A percentile compares a stretch with the other conserved stretches of the same genome.
Conservation (phyloP, 73 alveolate genomes). For the Uronychia binucleata region DNA sequence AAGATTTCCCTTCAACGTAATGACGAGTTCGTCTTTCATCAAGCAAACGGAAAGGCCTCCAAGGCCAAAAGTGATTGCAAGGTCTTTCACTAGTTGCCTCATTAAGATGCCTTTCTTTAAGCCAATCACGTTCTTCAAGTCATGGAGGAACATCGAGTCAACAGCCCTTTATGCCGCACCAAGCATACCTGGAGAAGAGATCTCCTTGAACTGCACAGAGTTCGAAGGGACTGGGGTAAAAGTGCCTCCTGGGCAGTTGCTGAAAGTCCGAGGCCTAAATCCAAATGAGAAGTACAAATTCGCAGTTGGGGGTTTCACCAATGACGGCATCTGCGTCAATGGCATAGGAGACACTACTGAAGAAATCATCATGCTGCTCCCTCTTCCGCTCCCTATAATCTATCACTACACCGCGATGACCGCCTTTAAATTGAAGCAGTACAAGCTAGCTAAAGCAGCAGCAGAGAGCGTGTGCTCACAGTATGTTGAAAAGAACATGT, state of each 20-base stretch:
- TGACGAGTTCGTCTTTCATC: slow-evolving; percentile 55
- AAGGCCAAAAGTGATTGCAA: slow-evolving; percentile 69
- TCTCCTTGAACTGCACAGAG: slow-evolving; percentile 70
- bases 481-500: slow-evolving; percentile 80
- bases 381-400: slow-evolving; percentile 83
- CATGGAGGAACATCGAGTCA: slow-evolving; percentile 60
- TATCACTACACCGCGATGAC: slow-evolving; percentile 84
- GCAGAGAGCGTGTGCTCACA: slow-evolving; percentile 83
- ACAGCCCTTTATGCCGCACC: slow-evolving; percentile 76
- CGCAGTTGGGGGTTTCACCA: slow-evolving; percentile 94
- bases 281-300: slow-evolving; percentile 93
- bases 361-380: slow-evolving; percentile 86
- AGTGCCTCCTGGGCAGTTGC: slow-evolving; percentile 59
- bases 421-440: slow-evolving; percentile 88
- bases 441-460: slow-evolving; percentile 84
- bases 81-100: slow-evolving; percentile 67
- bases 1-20: slow-evolving; percentile 61
- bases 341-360: slow-evolving; percentile 95
- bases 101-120: slow-evolving; percentile 74
- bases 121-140: slow-evolving; percentile 72
- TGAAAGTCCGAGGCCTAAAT: slow-evolving; percentile 79
- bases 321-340: slow-evolving; percentile 86
- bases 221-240: slow-evolving; percentile 72
- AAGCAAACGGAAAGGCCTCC: slow-evolving; percentile 64
- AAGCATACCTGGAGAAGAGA: slow-evolving; percentile 75